These are phyloP conservation scores for Aureobasidium sp. DNA, from an alignment of 2,329 filamentous ascomycete species.

Conservation along the genomic window DNA sequence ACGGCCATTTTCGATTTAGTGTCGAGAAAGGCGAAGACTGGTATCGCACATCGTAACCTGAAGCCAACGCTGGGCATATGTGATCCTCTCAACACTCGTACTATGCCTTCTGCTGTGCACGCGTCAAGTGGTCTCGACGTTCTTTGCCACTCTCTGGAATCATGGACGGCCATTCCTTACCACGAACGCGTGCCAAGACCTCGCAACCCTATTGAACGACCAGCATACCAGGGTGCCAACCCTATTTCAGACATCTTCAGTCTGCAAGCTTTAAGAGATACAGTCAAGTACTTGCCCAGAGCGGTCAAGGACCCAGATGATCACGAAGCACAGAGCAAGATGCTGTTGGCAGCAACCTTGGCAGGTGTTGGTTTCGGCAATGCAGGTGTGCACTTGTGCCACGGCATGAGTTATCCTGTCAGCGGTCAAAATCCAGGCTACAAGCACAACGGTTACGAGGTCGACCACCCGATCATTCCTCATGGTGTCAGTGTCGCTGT, in stretches of 20 bases:
- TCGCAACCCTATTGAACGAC: slow-evolving; percentile 78
- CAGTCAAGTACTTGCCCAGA: slow-evolving; percentile 86
- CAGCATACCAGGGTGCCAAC: slow-evolving; percentile 94
- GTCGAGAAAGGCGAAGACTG: slow-evolving; percentile 84
- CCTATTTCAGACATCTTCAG: slow-evolving; percentile 98
- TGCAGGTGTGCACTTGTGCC: slow-evolving; percentile 84
- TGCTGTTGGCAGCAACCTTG: slow-evolving; percentile 89
- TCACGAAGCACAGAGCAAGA: slow-evolving; percentile 84
- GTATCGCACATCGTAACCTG: slow-evolving; percentile 87
- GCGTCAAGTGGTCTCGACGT: slow-evolving; percentile 90
- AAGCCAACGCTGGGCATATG: slow-evolving; percentile 91
- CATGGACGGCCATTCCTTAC: slow-evolving; percentile 96
- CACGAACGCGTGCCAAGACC: slow-evolving; percentile 77
- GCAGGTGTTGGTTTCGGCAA: slow-evolving; percentile 97
- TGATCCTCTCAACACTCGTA: slow-evolving; percentile 81
- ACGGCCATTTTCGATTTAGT: slow-evolving; percentile 97
- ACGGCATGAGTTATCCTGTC: slow-evolving; percentile 96
- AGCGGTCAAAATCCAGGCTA: slow-evolving; percentile 92
- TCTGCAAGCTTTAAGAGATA: slow-evolving; percentile 71
- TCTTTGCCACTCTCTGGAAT: slow-evolving; percentile 89
- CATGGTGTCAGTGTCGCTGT: slow-evolving; percentile 95
- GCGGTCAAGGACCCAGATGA: slow-evolving; percentile 85
- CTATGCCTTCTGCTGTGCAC: slow-evolving; percentile 92
- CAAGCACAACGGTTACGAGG: slow-evolving; percentile 77
- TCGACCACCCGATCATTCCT: slow-evolving; percentile 73